Conservation (phyloP, 192 early-diverging fungal species). For the Linnemannia hyalina region DNA sequence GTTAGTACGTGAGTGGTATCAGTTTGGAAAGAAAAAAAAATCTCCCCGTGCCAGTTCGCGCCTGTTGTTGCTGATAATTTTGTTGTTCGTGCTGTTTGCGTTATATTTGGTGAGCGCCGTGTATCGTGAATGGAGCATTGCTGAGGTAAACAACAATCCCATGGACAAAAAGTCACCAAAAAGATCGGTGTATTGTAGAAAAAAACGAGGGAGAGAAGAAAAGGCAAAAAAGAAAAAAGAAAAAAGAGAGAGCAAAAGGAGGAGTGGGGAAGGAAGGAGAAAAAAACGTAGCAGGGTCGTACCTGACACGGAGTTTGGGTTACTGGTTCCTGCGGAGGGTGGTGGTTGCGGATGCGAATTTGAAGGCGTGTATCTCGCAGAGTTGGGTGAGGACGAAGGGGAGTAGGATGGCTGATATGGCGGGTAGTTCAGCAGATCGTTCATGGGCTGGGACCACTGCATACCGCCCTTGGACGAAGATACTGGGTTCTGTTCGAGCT, state of each 20-base stretch:
- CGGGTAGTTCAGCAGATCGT: constrained; percentile 41
- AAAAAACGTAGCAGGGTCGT: constrained; percentile 9
- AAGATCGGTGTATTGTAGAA: not conserved
- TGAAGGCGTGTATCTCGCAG: constrained; percentile 15
- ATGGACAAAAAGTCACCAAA: not conserved
- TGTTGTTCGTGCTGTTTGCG: not conserved
- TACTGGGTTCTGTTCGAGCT: constrained; percentile 47
- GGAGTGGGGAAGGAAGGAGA: not conserved
- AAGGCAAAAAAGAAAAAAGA: not conserved
- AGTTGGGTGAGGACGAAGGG: constrained; percentile 16
- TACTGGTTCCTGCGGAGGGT: constrained; percentile 12
- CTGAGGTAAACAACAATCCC: constrained; percentile 23
- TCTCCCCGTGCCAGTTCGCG: not conserved
- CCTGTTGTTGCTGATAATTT: not conserved
- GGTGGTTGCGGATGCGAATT: constrained; percentile 7
- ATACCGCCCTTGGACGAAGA: constrained; percentile 39
- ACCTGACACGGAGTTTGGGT: constrained; percentile 25
- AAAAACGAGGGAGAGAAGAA: not conserved
- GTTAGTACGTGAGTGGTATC: not conserved
- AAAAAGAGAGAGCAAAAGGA: not conserved
- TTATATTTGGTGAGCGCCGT: constrained; percentile 10
- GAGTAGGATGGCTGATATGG: constrained; percentile 22
- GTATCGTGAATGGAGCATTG: not conserved
- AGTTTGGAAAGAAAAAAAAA: constrained; percentile 13
- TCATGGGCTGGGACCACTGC: constrained; percentile 46